phyloP scores from a whole-genome alignment of 805 yeast species.

The Allodekkera sacchari region DNA sequence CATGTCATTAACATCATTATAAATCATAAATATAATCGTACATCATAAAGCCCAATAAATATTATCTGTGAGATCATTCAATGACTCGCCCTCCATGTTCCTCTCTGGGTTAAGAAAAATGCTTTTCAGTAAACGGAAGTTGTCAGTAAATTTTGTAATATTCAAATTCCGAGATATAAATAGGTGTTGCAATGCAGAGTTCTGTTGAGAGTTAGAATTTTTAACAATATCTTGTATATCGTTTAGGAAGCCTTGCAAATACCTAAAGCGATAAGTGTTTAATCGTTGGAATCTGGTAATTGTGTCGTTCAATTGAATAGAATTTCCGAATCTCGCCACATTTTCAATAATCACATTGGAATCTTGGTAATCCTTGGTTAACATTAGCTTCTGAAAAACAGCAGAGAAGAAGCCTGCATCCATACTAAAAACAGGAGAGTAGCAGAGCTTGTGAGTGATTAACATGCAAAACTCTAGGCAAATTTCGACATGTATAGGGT shows the following conservation, averaged over 20 bases:
- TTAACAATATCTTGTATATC: conserved; percentile 6
- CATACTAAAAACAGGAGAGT: conserved; percentile 6
- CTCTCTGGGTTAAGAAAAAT: background rate
- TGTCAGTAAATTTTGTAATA: background rate
- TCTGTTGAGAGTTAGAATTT: conserved; percentile 1
- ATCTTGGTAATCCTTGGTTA: conserved; percentile 9
- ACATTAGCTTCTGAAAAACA: conserved; percentile 8
- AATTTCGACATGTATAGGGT: conserved; percentile 17
- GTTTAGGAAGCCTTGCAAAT: conserved; percentile 7
- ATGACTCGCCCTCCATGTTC: background rate
- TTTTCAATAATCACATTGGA: conserved; percentile 8
- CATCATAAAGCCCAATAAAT: too few relatives aligned
- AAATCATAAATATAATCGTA: too few relatives aligned
- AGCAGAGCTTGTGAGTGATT: conserved; percentile 7
- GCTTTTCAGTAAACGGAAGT: background rate
- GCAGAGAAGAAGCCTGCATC: conserved; percentile 3
- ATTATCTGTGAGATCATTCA: background rate
- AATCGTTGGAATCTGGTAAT: conserved; percentile 4
- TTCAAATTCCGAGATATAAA: conserved; percentile 1
- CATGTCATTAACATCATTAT: too few relatives aligned
- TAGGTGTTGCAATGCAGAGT: background rate
- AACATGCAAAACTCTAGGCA: conserved; percentile 15
- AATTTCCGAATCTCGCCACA: conserved; percentile 6
- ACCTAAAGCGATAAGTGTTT: conserved; percentile 2
- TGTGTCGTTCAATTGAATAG: conserved; percentile 3